A percentile compares a stretch with the other conserved stretches of the same genome.
phyloP scores from a whole-genome alignment of 352 stramenopile genomes.

The Globisporangium spinosum region DNA sequence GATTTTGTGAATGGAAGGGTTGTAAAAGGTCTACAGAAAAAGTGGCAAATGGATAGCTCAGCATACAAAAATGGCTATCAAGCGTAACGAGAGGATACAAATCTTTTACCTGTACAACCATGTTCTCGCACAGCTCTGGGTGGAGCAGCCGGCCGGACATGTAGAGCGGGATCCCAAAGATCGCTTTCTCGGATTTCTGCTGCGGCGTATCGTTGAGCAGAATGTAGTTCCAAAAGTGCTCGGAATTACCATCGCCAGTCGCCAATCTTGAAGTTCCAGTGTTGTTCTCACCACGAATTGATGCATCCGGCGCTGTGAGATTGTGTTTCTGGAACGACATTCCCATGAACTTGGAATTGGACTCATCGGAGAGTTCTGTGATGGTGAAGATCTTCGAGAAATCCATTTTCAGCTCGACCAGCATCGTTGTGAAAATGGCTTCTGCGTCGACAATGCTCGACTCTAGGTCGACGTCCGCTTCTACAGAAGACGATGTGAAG shows the following conservation, averaged over 20 bases:
- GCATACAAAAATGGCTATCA: not conserved
- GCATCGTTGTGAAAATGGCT: constrained; percentile 83
- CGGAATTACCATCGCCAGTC: constrained; percentile 10
- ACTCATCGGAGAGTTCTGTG: constrained; percentile 77
- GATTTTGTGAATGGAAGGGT: constrained; percentile 85
- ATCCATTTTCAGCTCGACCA: constrained; percentile 87
- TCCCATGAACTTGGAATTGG: constrained; percentile 86
- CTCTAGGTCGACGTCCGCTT: constrained; percentile 59
- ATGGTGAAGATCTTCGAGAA: constrained; percentile 83
- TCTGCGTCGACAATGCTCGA: constrained; percentile 76
- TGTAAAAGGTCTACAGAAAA: constrained; percentile 65
- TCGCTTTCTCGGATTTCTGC: constrained; percentile 68
- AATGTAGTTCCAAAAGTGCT: constrained; percentile 72
- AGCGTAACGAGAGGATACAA: not conserved
- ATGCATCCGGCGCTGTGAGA: constrained; percentile 3
- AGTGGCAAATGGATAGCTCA: not conserved
- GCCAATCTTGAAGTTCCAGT: not conserved
- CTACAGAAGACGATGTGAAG: constrained; percentile 24
- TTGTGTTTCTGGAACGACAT: constrained; percentile 64
- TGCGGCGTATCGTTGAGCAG: constrained; percentile 50
- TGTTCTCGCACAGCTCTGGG: constrained; percentile 82
- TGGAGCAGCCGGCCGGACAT: constrained; percentile 83
- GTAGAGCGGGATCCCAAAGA: constrained; percentile 79
- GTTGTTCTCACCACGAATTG: not conserved
- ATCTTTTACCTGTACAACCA: constrained; percentile 60